Percentiles rank a stretch among this genome's conserved stretches.
These are phyloP conservation scores for Akanthomyces uredinophilus DNA, from an alignment of 2,329 filamentous ascomycete genomes.

Conservation along the genomic window DNA sequence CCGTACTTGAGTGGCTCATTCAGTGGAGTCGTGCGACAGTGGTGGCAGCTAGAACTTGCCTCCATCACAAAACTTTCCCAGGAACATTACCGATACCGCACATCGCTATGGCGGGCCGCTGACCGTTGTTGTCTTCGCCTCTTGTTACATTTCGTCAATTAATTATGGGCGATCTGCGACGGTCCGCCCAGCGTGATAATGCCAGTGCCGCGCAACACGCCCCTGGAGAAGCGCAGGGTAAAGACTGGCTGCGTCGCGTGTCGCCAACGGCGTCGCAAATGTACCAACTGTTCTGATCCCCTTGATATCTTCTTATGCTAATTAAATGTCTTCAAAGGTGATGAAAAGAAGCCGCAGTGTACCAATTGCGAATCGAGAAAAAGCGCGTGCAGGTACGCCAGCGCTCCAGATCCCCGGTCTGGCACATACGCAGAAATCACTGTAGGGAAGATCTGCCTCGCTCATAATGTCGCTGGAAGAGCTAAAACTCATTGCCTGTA, in stretches of 20 bases:
- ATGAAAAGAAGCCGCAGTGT: slow-evolving; percentile 20
- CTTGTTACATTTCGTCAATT: not conserved
- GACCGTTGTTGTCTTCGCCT: too few relatives aligned
- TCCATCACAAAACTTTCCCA: not conserved
- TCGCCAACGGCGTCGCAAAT: slow-evolving; percentile 20
- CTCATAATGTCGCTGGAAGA: not conserved
- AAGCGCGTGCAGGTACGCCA: slow-evolving; percentile 16
- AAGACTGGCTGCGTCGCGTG: slow-evolving; percentile 20
- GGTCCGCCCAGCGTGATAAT: not conserved
- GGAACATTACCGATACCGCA: not conserved
- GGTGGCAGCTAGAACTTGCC: not conserved
- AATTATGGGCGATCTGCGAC: too few relatives aligned
- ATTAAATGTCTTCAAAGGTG: slow-evolving; percentile 5
- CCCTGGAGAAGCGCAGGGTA: slow-evolving; percentile 19
- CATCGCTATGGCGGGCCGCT: not conserved
- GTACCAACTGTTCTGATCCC: not conserved
- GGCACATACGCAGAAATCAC: slow-evolving; percentile 13
- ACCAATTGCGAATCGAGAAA: slow-evolving; percentile 17
- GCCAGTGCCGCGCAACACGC: slow-evolving; percentile 18
- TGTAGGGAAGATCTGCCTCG: slow-evolving; percentile 1
- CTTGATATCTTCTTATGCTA: not conserved
- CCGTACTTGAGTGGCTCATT: not conserved
- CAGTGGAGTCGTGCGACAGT: not conserved
- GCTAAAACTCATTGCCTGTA: not conserved
- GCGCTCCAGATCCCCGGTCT: not conserved